Conservation (phyloP, 495 filamentous ascomycete genomes). For the Aspergillus leporis region DNA sequence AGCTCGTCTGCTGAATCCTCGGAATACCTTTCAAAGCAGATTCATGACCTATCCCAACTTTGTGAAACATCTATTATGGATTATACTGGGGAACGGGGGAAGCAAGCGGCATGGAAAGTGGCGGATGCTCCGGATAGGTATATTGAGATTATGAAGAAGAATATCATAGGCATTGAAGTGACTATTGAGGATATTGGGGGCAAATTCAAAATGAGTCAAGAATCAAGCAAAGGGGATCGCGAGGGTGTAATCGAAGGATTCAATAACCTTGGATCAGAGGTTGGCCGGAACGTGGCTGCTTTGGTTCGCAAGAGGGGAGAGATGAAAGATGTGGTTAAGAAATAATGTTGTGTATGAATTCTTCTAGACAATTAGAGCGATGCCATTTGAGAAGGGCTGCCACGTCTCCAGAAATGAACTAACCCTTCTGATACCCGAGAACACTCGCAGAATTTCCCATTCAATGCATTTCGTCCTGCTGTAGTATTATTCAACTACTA, state of each 20-base stretch:
- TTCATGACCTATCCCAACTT: constrained; percentile 46
- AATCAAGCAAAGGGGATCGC: constrained; percentile 47
- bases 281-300: constrained; percentile 18
- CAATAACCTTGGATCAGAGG: constrained; percentile 40
- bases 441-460: too few species aligned
- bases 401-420: not conserved
- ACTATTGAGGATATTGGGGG: constrained; percentile 48
- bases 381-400: not conserved
- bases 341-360: not conserved
- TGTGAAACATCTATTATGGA: constrained; percentile 52
- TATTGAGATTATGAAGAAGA: constrained; percentile 50
- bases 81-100: constrained; percentile 30
- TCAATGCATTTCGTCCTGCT: too few species aligned
- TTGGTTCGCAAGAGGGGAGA: not conserved
- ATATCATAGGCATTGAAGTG: constrained; percentile 57
- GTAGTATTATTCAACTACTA: too few species aligned
- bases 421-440: too few species aligned
- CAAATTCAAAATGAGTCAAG: constrained; percentile 61
- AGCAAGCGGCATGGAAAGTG: constrained; percentile 43
- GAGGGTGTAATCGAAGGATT: constrained; percentile 54
- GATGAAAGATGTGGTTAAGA: not conserved
- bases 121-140: constrained; percentile 50
- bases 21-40: constrained; percentile 43
- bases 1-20: constrained; percentile 30
- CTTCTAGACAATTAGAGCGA: not conserved